Base-by-base conservation (phyloP, 2,329 filamentous ascomycete species). In the Apiospora saccharicola region DNA sequence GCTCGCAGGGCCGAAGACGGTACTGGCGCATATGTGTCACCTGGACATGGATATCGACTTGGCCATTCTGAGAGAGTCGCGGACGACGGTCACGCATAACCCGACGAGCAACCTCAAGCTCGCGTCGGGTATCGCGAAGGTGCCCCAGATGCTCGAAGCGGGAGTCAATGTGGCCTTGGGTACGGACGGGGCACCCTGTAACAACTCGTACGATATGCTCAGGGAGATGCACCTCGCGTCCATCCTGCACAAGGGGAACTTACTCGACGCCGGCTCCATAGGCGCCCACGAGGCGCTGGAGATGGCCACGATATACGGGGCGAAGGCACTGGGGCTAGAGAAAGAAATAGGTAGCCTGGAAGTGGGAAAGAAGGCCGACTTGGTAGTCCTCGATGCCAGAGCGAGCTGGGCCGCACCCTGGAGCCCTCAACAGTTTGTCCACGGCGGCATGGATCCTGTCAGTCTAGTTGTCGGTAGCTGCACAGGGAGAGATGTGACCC, bases 151-250 rank as follows among this genome's bases (percentile, higher is more conserved):
- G 76, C 78, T 86, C 30, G 73, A 76, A 0, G 80, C 79, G 0
- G 81, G 81, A 0, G 82, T 88, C 7, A 88, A 86, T 72, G 82
- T 88, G 8, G 79, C 80, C 0, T 78, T 89, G 0, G 87, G 87
- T 0, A 88, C 87, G 0, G 87, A 89, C 75, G 86, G 86, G 0
- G 86, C 86, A 0, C 86, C 87, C 0, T 88, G 86, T 76, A 85
- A 86, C 47, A 88, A 88, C 74, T 84, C 83, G 8, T 87, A 86
- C 76, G 86, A 88, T 73, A 82, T 88, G 78, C 76, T 88, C 24
- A 85, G 85, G 68, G 86, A 89, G 78, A 88, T 88, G 85, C 85
- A 86, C 69, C 79, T 88, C 0, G 85, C 86, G 0, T 83, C 82
- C 0, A 84, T 88, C 14, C 77, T 89, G 46, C 87, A 88, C 73